Percentiles rank a stretch among this genome's conserved stretches.
Evolutionary conservation across 306 rosid species (phyloP).

Genomic region (Pterocarpus santalinus): DNA sequence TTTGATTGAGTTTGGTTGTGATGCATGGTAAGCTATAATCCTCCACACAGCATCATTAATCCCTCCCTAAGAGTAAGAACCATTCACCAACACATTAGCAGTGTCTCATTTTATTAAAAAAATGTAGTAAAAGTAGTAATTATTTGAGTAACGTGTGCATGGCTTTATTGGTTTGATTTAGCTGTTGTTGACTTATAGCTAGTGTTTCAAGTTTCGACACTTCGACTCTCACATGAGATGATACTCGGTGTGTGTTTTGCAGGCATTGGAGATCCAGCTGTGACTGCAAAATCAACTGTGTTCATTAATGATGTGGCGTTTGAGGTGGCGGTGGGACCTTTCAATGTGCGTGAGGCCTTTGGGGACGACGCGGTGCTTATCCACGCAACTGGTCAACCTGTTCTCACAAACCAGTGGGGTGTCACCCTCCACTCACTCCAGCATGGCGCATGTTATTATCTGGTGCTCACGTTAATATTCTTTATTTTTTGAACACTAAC

Average conservation of each 20-base stretch:
- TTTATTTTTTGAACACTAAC: too few species aligned
- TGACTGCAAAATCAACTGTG: slow-evolving; percentile 66
- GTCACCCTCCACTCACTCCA: slow-evolving; percentile 85
- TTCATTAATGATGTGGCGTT: slow-evolving; percentile 89
- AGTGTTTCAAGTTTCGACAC: too few species aligned
- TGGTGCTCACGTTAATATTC: slow-evolving; percentile 52
- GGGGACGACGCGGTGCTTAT: slow-evolving; percentile 82
- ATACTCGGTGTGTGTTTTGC: slow-evolving; percentile 37
- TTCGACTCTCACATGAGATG: slow-evolving; percentile 27
- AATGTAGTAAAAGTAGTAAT: too few species aligned
- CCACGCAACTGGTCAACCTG: slow-evolving; percentile 84
- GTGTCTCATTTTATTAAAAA: too few species aligned
- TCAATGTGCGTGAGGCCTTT: slow-evolving; percentile 87
- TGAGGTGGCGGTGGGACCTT: slow-evolving; percentile 76
- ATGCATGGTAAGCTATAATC: too few species aligned
- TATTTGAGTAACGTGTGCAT: slow-evolving; percentile 71
- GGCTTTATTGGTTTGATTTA: slow-evolving; percentile 53
- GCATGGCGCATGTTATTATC: slow-evolving; percentile 81
- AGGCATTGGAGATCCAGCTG: slow-evolving; percentile 60
- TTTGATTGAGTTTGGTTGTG: too few species aligned
- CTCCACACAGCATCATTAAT: too few species aligned
- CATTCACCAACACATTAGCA: too few species aligned
- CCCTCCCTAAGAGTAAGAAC: too few species aligned
- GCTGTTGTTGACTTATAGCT: slow-evolving; percentile 6
- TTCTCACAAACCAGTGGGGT: slow-evolving; percentile 91